Conservation (phyloP, 345 rosid genomes). For the Trapa incisa region DNA sequence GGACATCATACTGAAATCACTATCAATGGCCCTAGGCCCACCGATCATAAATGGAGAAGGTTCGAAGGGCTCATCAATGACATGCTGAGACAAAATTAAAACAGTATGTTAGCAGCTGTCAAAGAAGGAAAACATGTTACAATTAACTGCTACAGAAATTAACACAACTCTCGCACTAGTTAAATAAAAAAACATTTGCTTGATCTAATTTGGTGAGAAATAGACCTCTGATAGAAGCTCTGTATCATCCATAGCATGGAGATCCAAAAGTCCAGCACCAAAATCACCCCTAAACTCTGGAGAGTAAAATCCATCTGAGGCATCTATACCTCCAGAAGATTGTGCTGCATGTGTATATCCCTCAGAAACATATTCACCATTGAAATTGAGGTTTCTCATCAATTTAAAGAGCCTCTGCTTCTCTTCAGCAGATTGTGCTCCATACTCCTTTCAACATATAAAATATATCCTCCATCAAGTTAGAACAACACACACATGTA, state of each 20-base stretch:
- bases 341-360: constrained; percentile 55
- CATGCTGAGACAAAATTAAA: constrained; percentile 43
- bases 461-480: not conserved
- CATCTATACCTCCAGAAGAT: constrained; percentile 40
- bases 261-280: constrained; percentile 98
- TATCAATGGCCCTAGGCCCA: constrained; percentile 50
- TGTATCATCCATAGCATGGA: constrained; percentile 97
- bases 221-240: constrained; percentile 92
- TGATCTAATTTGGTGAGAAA: not conserved
- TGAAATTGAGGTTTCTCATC: constrained; percentile 91
- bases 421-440: constrained; percentile 96
- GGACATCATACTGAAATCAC: constrained; percentile 42
- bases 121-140: not conserved
- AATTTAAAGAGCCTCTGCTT: constrained; percentile 90
- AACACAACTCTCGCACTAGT: too few relatives aligned
- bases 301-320: constrained; percentile 74
- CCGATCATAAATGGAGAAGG: constrained; percentile 80
- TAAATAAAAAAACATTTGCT: too few relatives aligned
- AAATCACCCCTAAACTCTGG: constrained; percentile 92
- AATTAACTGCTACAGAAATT: not conserved
- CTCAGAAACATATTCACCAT: constrained; percentile 84
- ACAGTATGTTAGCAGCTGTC: not conserved
- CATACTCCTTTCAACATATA: constrained; percentile 51
- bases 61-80: constrained; percentile 84
- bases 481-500: not conserved